A percentile compares a stretch with the other conserved stretches of the same genome.
These are phyloP conservation scores for Diaporthe eres DNA, from an alignment of 2,329 filamentous ascomycete species.

Conservation along the genomic window DNA sequence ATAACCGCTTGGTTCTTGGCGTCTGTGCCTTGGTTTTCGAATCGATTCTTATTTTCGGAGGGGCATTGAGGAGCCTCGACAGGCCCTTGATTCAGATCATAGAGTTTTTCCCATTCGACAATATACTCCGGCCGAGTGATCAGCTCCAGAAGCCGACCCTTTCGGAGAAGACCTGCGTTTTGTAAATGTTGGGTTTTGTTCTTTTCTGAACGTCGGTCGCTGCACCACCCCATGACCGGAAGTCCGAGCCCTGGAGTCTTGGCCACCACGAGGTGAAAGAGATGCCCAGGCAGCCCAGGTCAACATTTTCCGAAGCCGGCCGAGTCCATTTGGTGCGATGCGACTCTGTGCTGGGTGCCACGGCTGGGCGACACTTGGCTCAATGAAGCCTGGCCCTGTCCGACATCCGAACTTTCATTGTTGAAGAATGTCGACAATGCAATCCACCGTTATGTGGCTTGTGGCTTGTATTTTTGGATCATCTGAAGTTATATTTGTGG, in stretches of 20 bases:
- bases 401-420: slow-evolving; percentile 10
- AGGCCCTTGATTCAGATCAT: slow-evolving; percentile 24
- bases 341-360: slow-evolving; percentile 12
- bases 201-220: background rate
- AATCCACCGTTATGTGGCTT: slow-evolving; percentile 16
- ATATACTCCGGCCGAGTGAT: slow-evolving; percentile 17
- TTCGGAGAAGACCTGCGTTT: slow-evolving; percentile 13
- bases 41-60: slow-evolving; percentile 13
- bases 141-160: slow-evolving; percentile 21
- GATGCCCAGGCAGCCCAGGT: background rate
- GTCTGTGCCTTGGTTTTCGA: slow-evolving; percentile 28
- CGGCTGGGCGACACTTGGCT: slow-evolving; percentile 4
- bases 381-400: slow-evolving; percentile 20
- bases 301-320: slow-evolving; percentile 19
- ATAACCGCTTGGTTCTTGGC: slow-evolving; percentile 4
- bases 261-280: slow-evolving; percentile 5
- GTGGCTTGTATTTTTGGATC: slow-evolving; percentile 34
- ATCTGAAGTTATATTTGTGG: slow-evolving; percentile 29
- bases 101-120: slow-evolving; percentile 21
- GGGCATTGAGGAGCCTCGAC: slow-evolving; percentile 17
- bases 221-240: background rate
- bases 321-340: slow-evolving; percentile 1
- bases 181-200: background rate
- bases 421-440: slow-evolving; percentile 5
- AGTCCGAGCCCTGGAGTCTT: slow-evolving; percentile 5